Evolutionary conservation across 441 rosid species (phyloP).

Genomic region (Jatropha multifida): DNA sequence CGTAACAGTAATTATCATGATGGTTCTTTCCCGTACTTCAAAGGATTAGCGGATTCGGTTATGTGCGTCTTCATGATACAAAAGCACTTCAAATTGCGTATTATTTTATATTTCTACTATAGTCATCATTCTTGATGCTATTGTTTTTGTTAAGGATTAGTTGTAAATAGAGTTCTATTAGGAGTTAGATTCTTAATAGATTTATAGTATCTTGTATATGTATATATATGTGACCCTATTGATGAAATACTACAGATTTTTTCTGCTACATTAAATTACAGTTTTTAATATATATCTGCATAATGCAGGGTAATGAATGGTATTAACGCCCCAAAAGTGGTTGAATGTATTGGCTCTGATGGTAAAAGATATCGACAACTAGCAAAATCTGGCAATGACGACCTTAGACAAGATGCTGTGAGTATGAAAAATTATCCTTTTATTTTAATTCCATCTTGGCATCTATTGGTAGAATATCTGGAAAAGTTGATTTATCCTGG

Average conservation of each 20-base stretch:
- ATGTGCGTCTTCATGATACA: slow-evolving; percentile 45
- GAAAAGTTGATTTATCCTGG: not conserved
- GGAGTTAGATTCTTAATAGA: no score
- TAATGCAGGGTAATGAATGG: slow-evolving; percentile 91
- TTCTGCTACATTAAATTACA: no score
- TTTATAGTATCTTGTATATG: no score
- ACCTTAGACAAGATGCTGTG: slow-evolving; percentile 99
- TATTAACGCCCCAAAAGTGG: slow-evolving; percentile 94
- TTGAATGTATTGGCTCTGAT: slow-evolving; percentile 96
- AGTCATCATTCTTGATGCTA: slow-evolving; percentile 21
- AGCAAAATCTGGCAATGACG: slow-evolving; percentile 98
- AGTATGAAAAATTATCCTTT: slow-evolving; percentile 28
- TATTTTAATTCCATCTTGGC: not conserved
- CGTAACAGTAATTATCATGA: slow-evolving; percentile 70
- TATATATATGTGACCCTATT: no score
- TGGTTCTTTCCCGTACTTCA: slow-evolving; percentile 88
- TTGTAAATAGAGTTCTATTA: no score
- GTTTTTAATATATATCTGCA: slow-evolving; percentile 19
- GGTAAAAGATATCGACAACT: slow-evolving; percentile 87
- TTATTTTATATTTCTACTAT: slow-evolving; percentile 17
- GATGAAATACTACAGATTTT: no score
- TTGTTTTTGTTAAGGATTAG: not conserved
- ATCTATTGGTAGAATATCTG: not conserved
- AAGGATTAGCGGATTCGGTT: slow-evolving; percentile 80
- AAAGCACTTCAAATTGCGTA: slow-evolving; percentile 24